A percentile compares a stretch with the other conserved stretches of the same genome.
Conservation (phyloP, 208 protist species). For the Acanthamoeba quina region DNA sequence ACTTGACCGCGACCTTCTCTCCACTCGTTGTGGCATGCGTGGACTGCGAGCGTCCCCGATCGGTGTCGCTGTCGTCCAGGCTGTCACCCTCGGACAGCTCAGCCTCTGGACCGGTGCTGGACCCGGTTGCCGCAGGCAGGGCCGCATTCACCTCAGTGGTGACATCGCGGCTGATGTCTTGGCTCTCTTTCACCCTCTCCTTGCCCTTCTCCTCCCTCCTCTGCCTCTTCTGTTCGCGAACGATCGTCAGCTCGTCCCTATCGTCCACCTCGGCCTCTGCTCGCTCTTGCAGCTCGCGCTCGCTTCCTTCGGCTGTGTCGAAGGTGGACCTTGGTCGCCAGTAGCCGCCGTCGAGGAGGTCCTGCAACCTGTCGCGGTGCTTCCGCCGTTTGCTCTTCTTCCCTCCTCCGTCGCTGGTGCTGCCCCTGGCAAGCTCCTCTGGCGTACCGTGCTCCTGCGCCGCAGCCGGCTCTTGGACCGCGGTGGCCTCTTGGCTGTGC, state of each 20-base stretch:
- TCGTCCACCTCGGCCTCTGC: neutral
- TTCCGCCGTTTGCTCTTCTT: neutral
- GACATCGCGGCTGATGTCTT: neutral
- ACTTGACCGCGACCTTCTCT: neutral
- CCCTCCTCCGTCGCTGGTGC: neutral
- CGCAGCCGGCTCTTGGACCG: too few species aligned
- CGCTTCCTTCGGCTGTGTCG: neutral
- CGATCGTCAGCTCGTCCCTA: neutral
- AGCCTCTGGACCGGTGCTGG: neutral
- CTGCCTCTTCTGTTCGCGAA: neutral
- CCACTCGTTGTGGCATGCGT: neutral
- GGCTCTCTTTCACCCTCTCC: neutral
- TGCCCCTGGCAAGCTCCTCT: too few species aligned
- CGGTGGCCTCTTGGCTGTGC: too few species aligned
- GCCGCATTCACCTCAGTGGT: neutral
- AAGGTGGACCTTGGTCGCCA: neutral
- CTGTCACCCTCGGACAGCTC: neutral
- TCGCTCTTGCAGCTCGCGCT: neutral
- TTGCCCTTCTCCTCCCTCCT: neutral
- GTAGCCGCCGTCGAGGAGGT: conserved; percentile 9
- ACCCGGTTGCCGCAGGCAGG: neutral
- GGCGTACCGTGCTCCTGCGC: too few species aligned
- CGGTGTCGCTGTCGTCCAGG: neutral
- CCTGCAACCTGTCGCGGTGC: neutral
- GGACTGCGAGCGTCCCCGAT: neutral